These are phyloP conservation scores for Avena sativa DNA, from an alignment of 176 grass and related monocot species.

Conservation along the genomic window DNA sequence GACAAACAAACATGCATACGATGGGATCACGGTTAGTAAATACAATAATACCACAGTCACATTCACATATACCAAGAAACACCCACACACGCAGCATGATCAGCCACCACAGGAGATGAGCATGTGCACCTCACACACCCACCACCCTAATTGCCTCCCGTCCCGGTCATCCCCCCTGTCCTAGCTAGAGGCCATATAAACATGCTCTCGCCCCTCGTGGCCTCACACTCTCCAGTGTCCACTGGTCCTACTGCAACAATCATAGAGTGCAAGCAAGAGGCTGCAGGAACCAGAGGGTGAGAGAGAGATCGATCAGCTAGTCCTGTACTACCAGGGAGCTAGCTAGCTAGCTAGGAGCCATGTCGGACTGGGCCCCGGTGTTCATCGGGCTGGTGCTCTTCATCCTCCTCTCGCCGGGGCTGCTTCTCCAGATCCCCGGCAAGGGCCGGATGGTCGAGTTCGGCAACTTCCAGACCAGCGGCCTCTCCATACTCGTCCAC, in stretches of 20 bases:
- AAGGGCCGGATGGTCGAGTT: conserved; percentile 74
- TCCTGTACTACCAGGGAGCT: too few species aligned
- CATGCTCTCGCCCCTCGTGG: neutral
- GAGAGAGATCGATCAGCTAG: neutral
- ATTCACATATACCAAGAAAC: neutral
- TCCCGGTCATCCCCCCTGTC: conserved; percentile 4
- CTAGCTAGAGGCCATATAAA: conserved; percentile 13
- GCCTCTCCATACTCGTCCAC: conserved; percentile 81
- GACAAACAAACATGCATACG: neutral
- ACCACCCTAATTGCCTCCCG: conserved; percentile 33
- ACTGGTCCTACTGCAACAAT: conserved; percentile 24
- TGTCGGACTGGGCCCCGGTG: conserved; percentile 86
- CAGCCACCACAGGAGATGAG: neutral
- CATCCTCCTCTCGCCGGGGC: conserved; percentile 86
- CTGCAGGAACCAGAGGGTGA: neutral
- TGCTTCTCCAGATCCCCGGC: conserved; percentile 82
- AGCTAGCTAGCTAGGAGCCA: neutral
- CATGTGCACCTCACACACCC: conserved; percentile 1
- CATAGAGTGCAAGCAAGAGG: neutral
- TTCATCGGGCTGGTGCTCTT: conserved; percentile 82
- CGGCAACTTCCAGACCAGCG: conserved; percentile 91
- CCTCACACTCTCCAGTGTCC: neutral
- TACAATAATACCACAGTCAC: neutral
- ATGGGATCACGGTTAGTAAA: neutral
- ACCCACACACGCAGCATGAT: neutral